Evolutionary conservation across 139 green algal species (phyloP), one percentile per base, ranked within the genome.

Genomic region (Chlorella sp.): DNA sequence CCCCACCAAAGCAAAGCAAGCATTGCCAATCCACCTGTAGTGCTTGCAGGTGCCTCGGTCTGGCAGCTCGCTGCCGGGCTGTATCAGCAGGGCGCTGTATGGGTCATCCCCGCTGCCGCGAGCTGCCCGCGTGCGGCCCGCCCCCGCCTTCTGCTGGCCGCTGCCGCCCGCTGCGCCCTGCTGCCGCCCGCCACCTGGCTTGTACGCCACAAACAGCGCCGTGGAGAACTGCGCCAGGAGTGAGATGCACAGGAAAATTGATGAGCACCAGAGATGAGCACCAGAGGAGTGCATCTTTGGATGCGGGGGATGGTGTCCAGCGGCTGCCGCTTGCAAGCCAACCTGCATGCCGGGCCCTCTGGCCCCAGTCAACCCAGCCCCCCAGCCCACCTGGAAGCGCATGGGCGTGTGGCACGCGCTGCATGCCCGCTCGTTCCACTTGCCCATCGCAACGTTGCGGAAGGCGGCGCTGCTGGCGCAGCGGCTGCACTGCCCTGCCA

Each of bases 1-100:
- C n/a, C n/a, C n/a, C 51, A 60, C 51, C 51, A 60, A 20, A 65
- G 56, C 56, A 24, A n/a, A 24, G 22, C 56, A 65, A 20, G 30
- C 9, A 20, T 5, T 65, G 56, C 64, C 32, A 14, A 40, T 14
- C 64, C 26, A 72, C 76, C 79, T 86, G 86, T 96, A 96, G 87
- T 96, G 93, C 67, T 85, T 88, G 87, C 93, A 96, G 0, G 93
- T 90, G 40, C 93, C 93, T n/a, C 90, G 74, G 9, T 87, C 76
- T 2, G 92, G 93, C 81, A 96, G 86, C 1, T 89, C 90, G 60
- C 91, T 83, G 0, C 93, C 93, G 5, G 83, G 58, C 32, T 83
- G 48, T 75, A 60, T 16, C 51, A 93, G 58, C 32, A 83, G 26
- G 32, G 62, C 74, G 6, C 84, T 54, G 68, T 40, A 70, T 40